Conservation (phyloP, 768 basidiomycete genomes). For the Phanerochaete carnosa region DNA sequence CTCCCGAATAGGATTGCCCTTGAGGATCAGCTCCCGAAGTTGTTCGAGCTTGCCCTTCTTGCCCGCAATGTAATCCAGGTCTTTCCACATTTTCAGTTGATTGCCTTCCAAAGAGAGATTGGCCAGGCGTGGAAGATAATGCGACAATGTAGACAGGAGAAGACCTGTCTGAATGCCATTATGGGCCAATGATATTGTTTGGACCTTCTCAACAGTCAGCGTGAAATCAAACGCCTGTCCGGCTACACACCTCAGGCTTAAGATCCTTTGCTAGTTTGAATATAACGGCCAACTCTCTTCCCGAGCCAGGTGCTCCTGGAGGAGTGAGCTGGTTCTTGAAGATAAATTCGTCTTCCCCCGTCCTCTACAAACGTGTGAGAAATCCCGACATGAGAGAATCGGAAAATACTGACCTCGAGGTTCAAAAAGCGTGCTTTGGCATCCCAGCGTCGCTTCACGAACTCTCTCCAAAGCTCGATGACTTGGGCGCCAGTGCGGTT, state of each 20-base stretch:
- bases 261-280: slow-evolving; percentile 84
- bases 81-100: slow-evolving; percentile 62
- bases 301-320: slow-evolving; percentile 62
- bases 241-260: slow-evolving; percentile 58
- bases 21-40: slow-evolving; percentile 69
- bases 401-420: slow-evolving; percentile 61
- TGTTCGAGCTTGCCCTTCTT: slow-evolving; percentile 56
- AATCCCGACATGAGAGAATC: too few species aligned
- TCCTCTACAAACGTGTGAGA: slow-evolving; percentile 43
- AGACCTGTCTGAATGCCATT: slow-evolving; percentile 63
- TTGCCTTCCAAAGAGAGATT: slow-evolving; percentile 84
- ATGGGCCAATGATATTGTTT: slow-evolving; percentile 83
- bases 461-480: slow-evolving; percentile 72
- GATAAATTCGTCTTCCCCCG: slow-evolving; percentile 75
- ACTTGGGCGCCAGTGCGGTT: slow-evolving; percentile 17
- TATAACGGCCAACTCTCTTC: slow-evolving; percentile 74
- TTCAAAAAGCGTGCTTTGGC: slow-evolving; percentile 68
- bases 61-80: slow-evolving; percentile 62
- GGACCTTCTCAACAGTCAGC: slow-evolving; percentile 41
- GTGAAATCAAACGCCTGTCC: background rate
- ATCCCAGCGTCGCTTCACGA: slow-evolving; percentile 74
- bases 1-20: slow-evolving; percentile 74
- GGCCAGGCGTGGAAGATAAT: slow-evolving; percentile 75
- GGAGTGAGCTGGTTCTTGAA: slow-evolving; percentile 66
- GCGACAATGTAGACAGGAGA: slow-evolving; percentile 57